Base-by-base conservation (phyloP, 805 yeast species). In the Teunomyces funiuensis region DNA sequence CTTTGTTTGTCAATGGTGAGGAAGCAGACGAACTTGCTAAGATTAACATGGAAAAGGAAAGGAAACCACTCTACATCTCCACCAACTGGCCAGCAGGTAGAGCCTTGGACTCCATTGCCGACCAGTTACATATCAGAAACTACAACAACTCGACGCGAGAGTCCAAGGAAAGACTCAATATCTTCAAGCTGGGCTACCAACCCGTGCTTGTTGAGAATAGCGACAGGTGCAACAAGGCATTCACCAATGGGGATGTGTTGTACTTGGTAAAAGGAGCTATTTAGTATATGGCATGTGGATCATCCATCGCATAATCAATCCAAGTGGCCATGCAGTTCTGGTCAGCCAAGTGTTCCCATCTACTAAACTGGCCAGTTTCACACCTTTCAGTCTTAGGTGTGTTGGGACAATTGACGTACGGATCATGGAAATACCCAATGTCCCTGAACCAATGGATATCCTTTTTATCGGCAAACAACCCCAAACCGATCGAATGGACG, bases 361-460 rank as follows among this genome's bases (percentile, higher is more conserved):
- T 62, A 6, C 80, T 66, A 58, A 85, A 83, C 36, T 65, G 56
- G 0, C 85, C 93, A 2, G 72, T 61, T 18, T 50, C 51, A 52
- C 93, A 85, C 4, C 69, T 69, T 39, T 65, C 67, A 14, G 74
- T 73, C 9, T 41, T 39, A 3, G 49, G 51, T 27, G 75, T 71
- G 41, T 71, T 74, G 2, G 96, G 96, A 54, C 95, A 86, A 59
- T 87, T 82, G 28, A 72, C 63, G 60, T 84, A 88, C 0, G 96
- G 96, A 42, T 67, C 69, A 59, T 87, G 95, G 40, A 66, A 69
- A 57, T 87, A 86, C 0, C 93, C 95, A 40, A 87, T 82, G 54
- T 86, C 95, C 57, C 88, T 75, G 58, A 89, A 89, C 93, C 95
- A 88, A 57, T 88, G 96, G 27, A 88, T 73, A 40, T 76, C 72